Conservation (phyloP, 208 protist genomes). For the Leishmania tropica region DNA sequence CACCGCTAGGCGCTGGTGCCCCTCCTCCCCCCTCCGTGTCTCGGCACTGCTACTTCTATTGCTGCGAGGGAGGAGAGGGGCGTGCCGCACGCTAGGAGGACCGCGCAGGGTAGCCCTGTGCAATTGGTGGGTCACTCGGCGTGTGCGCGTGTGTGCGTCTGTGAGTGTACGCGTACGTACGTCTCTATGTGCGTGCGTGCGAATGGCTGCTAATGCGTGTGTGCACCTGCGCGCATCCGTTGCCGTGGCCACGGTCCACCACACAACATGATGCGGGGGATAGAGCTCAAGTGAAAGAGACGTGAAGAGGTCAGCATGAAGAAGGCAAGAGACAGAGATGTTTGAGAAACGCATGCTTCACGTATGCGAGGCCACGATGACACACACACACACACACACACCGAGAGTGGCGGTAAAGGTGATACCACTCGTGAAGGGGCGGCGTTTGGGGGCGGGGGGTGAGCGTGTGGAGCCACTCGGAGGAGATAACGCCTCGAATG, state of each 20-base stretch:
- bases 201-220: neutral
- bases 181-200: neutral
- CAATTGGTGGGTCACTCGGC: no score
- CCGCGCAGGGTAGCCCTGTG: neutral
- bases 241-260: neutral
- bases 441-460: neutral
- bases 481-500: neutral
- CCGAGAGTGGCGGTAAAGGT: neutral
- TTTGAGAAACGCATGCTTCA: neutral
- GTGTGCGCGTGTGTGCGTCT: neutral
- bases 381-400: no score
- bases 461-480: neutral
- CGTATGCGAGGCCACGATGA: neutral
- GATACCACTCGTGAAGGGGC: neutral
- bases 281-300: neutral
- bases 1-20: neutral
- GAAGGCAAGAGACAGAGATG: neutral
- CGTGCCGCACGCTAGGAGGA: neutral
- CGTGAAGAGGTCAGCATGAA: neutral
- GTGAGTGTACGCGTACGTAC: neutral
- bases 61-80: no score
- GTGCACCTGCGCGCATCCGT: neutral
- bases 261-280: neutral
- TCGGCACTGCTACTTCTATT: no score
- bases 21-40: neutral